These are phyloP conservation scores for Teratosphaeria gauchensis DNA, from an alignment of 2,329 filamentous ascomycete species.

Conservation along the genomic window DNA sequence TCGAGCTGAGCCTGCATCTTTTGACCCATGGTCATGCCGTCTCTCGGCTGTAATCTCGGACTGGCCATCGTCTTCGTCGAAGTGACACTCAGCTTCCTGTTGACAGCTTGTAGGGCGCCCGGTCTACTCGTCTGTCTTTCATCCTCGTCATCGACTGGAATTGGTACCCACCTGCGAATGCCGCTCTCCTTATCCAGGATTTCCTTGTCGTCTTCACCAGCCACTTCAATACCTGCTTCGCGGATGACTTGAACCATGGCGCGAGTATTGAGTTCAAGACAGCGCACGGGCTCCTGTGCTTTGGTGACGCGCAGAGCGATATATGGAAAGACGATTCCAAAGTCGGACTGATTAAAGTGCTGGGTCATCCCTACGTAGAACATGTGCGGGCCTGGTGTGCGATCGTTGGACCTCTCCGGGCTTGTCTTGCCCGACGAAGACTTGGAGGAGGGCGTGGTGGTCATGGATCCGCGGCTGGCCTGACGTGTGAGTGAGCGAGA, in stretches of 20 bases:
- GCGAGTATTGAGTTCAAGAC: slow-evolving; percentile 76
- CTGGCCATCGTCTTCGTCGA: neutral
- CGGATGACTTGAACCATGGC: slow-evolving; percentile 64
- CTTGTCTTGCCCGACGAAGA: slow-evolving; percentile 3
- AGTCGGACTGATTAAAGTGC: slow-evolving; percentile 75
- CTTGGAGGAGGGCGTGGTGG: slow-evolving; percentile 14
- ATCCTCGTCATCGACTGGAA: slow-evolving; percentile 15
- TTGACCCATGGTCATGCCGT: slow-evolving; percentile 5
- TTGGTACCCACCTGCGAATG: slow-evolving; percentile 17
- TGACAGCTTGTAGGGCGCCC: slow-evolving; percentile 2
- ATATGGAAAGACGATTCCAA: slow-evolving; percentile 72
- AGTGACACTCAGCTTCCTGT: slow-evolving; percentile 3
- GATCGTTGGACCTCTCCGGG: slow-evolving; percentile 1
- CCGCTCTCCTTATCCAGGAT: slow-evolving; percentile 19
- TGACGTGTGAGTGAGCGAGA: slow-evolving; percentile 13
- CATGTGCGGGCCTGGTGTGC: slow-evolving; percentile 46
- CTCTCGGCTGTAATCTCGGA: neutral
- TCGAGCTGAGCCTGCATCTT: slow-evolving; percentile 3
- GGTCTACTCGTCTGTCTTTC: neutral
- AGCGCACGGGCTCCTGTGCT: slow-evolving; percentile 59
- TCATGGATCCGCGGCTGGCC: slow-evolving; percentile 13
- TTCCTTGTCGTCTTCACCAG: slow-evolving; percentile 31
- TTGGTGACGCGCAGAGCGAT: slow-evolving; percentile 41
- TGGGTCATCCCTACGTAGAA: slow-evolving; percentile 68
- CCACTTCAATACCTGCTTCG: slow-evolving; percentile 33